Evolutionary conservation across 208 protist genomes (phyloP).

Genomic region (Crithidia brevicula): DNA sequence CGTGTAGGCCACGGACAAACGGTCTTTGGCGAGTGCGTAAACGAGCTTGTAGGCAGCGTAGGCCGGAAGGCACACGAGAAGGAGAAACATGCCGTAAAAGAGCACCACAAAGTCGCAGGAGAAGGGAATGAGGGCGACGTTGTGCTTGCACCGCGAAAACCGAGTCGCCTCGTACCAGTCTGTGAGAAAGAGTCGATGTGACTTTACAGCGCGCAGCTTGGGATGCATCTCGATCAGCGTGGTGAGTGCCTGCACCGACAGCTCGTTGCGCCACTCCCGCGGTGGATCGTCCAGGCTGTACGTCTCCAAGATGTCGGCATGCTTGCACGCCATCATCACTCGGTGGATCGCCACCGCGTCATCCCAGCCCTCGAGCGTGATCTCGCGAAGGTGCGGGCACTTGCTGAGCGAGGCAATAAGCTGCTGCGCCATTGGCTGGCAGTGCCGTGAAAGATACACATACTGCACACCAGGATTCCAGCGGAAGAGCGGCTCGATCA

Average conservation of each 20-base stretch:
- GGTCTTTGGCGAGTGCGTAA: slow-evolving; percentile 25
- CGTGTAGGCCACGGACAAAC: slow-evolving; percentile 49
- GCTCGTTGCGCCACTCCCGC: slow-evolving; percentile 85
- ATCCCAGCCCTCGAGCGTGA: slow-evolving; percentile 88
- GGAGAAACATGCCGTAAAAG: slow-evolving; percentile 67
- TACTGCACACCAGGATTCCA: slow-evolving; percentile 90
- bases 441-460: slow-evolving; percentile 85
- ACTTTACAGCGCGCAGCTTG: slow-evolving; percentile 75
- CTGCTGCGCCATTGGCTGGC: slow-evolving; percentile 80
- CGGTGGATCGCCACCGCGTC: slow-evolving; percentile 87
- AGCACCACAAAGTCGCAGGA: slow-evolving; percentile 79
- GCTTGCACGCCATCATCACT: slow-evolving; percentile 87
- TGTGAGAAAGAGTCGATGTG: slow-evolving; percentile 67
- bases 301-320: slow-evolving; percentile 81
- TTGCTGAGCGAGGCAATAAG: slow-evolving; percentile 63
- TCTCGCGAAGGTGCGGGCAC: slow-evolving; percentile 60
- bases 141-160: slow-evolving; percentile 89
- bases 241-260: slow-evolving; percentile 84
- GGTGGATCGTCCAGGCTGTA: slow-evolving; percentile 76
- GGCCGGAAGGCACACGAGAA: slow-evolving; percentile 50
- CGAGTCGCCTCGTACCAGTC: slow-evolving; percentile 88
- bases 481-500: slow-evolving; percentile 84
- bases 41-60: slow-evolving; percentile 58
- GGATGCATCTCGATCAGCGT: slow-evolving; percentile 93
- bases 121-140: slow-evolving; percentile 82